A percentile compares a stretch with the other conserved stretches of the same genome.
phyloP scores from a whole-genome alignment of 1,284 basidiomycete species.

The Trametes sp. region DNA sequence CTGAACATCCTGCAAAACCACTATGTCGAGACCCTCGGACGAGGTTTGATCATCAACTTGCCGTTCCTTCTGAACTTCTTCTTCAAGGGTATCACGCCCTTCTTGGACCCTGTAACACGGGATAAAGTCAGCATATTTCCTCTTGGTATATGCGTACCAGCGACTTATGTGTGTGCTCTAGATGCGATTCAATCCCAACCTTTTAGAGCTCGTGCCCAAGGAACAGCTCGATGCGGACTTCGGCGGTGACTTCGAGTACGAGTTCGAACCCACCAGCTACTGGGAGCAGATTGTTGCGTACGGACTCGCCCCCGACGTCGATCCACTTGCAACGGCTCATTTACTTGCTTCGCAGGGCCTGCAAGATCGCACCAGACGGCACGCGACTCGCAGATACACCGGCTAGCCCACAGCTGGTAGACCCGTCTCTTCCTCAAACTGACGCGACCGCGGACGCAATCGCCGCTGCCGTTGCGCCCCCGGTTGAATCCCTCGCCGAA shows the following conservation, averaged over 20 bases:
- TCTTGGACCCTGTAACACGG: constrained; percentile 89
- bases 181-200: constrained; percentile 90
- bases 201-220: constrained; percentile 76
- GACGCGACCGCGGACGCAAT: neutral
- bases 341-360: constrained; percentile 49
- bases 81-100: constrained; percentile 87
- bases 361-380: constrained; percentile 68
- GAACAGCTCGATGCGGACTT: constrained; percentile 86
- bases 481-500: constrained; percentile 6
- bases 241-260: constrained; percentile 80
- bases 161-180: constrained; percentile 35
- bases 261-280: constrained; percentile 81
- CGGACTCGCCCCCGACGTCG: constrained; percentile 35
- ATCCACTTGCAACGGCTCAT: neutral
- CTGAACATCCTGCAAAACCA: constrained; percentile 89
- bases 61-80: constrained; percentile 84
- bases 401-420: constrained; percentile 59
- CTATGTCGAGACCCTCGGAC: constrained; percentile 89
- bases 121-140: constrained; percentile 70
- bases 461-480: neutral
- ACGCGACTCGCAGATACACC: constrained; percentile 45
- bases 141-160: no score
- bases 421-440: neutral
- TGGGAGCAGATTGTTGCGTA: constrained; percentile 82
- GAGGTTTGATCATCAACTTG: constrained; percentile 86